phyloP scores from a whole-genome alignment of 2,329 filamentous ascomycete genomes.

The Dothideomycetes sp. region DNA sequence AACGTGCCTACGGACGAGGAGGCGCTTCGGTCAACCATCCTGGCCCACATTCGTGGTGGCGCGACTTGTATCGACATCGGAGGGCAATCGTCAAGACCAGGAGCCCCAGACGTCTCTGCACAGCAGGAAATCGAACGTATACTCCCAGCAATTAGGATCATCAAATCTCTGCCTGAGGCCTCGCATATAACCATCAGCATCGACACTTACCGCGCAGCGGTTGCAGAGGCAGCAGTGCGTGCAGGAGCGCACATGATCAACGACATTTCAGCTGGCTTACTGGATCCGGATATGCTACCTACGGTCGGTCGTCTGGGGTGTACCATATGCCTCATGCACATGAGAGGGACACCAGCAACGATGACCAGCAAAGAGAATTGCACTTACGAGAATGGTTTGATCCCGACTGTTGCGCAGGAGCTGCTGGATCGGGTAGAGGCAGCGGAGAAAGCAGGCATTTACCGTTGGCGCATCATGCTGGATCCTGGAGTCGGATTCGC shows the following conservation, averaged over 20 bases:
- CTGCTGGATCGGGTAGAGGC: conserved; percentile 58
- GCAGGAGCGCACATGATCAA: conserved; percentile 90
- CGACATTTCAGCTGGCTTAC: conserved; percentile 72
- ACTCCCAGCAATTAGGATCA: conserved; percentile 63
- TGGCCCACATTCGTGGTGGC: conserved; percentile 53
- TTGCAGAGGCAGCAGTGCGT: conserved; percentile 64
- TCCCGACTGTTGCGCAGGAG: conserved; percentile 55
- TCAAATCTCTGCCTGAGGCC: conserved; percentile 56
- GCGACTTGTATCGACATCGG: conserved; percentile 85
- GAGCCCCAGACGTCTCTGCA: conserved; percentile 54
- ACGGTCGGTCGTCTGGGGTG: conserved; percentile 68
- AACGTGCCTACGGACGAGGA: conserved; percentile 39
- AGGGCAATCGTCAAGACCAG: conserved; percentile 83
- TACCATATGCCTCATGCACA: conserved; percentile 82
- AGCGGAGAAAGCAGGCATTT: conserved; percentile 71
- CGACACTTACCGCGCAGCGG: conserved; percentile 81
- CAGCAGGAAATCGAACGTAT: conserved; percentile 70
- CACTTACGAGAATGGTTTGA: conserved; percentile 55
- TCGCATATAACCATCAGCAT: conserved; percentile 64
- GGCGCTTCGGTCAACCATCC: conserved; percentile 47
- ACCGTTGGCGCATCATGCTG: conserved; percentile 87
- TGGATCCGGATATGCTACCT: conserved; percentile 72
- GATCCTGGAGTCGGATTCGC: conserved; percentile 94
- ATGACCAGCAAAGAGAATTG: conserved; percentile 54
- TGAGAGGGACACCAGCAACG: conserved; percentile 75